Conservation (phyloP, 2,329 filamentous ascomycete genomes). For the Tolypocladium nubicola region DNA sequence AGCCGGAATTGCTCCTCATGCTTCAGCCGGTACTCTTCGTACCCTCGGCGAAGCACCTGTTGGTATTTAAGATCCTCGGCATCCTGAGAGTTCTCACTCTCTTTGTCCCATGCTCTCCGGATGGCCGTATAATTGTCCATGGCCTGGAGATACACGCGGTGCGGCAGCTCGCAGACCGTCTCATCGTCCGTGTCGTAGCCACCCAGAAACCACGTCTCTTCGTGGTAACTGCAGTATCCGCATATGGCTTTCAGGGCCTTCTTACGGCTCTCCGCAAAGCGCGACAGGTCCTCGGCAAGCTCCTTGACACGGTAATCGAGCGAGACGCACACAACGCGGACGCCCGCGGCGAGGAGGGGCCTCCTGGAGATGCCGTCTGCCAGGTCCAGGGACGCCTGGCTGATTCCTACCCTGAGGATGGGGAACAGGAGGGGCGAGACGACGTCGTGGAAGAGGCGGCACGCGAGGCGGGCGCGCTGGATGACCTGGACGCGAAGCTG, state of each 20-base stretch:
- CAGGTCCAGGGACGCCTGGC: background rate
- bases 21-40: background rate
- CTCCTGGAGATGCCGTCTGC: background rate
- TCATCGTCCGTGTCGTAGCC: no score
- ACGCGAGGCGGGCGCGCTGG: background rate
- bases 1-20: background rate
- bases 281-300: background rate
- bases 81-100: background rate
- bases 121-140: background rate
- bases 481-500: background rate
- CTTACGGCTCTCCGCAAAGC: background rate
- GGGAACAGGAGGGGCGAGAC: background rate
- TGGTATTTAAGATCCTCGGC: background rate
- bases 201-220: no score
- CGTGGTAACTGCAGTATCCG: no score
- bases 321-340: background rate
- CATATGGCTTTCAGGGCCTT: background rate
- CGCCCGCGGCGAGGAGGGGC: background rate
- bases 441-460: background rate
- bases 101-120: background rate
- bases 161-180: no score
- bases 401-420: background rate
- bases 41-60: background rate
- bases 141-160: background rate
- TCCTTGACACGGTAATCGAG: background rate